Conservation (phyloP, 202 grass and related monocot genomes). For the Panicum virgatum region DNA sequence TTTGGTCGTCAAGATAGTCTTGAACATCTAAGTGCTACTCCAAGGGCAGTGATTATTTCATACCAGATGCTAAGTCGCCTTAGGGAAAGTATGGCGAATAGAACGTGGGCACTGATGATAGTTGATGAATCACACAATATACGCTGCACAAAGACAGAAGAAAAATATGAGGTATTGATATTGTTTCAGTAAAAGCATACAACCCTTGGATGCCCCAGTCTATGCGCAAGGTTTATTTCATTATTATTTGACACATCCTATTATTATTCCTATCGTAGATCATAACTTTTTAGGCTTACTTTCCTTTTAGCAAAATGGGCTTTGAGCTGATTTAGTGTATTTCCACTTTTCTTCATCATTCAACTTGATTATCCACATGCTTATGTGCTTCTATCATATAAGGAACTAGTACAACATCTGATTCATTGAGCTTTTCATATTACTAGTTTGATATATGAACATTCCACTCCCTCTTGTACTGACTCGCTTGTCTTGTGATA, state of each 20-base stretch:
- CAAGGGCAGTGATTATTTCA: conserved; percentile 79
- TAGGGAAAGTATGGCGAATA: conserved; percentile 59
- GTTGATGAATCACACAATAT: conserved; percentile 98
- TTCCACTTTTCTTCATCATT: not conserved
- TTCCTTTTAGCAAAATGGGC: conserved; percentile 20
- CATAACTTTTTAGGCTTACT: conserved; percentile 25
- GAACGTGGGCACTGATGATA: conserved; percentile 88
- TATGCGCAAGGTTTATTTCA: conserved; percentile 22
- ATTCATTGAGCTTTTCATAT: conserved; percentile 16
- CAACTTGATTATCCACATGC: not conserved
- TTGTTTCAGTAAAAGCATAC: not conserved
- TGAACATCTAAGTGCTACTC: conserved; percentile 70
- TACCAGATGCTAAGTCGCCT: conserved; percentile 89
- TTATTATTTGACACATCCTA: conserved; percentile 29
- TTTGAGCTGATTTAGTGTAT: conserved; percentile 26
- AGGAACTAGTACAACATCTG: not conserved
- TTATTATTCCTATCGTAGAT: conserved; percentile 5
- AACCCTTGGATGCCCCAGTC: conserved; percentile 1
- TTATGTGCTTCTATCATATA: not conserved
- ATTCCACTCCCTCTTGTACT: conserved; percentile 15
- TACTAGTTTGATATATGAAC: conserved; percentile 33
- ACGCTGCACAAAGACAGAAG: conserved; percentile 71
- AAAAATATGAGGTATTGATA: conserved; percentile 73
- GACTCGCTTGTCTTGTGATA: conserved; percentile 40
- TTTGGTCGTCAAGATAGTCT: conserved; percentile 89